Evolutionary conservation across 2,329 filamentous ascomycete genomes (phyloP), one percentile per base, ranked within the genome.

Genomic region (Ascomycota sp.): DNA sequence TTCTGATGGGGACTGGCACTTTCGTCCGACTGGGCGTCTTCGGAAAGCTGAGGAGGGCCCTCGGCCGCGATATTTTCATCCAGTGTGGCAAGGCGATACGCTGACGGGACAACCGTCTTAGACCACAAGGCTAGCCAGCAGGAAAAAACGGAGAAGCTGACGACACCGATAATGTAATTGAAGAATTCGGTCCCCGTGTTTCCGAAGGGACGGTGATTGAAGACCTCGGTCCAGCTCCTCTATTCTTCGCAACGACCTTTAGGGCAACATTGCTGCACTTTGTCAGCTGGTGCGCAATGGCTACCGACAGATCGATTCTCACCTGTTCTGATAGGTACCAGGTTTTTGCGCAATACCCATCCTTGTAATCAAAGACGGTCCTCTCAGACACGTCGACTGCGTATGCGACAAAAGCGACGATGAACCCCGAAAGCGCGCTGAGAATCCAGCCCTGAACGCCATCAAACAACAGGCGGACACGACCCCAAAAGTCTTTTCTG

Each of bases 361-460:
- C 71, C 53, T 98, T 98, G 59, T 73, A 73, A 50, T 93, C 86
- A 52, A 91, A 98, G 6, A 92, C 64, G 2, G 74, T 71, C 2
- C 73, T 70, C 55, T 98, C 89, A 3, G 79, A 76, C 25, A 93
- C 68, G 52, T 93, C 81, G 41, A 95, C 81, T 31, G 76, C 66
- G 52, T 93, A 98, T 12, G 89, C 89, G 36, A 92, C 62, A 7
- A 76, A 61, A 8, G 89, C 89, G 0, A 89, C 82, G 26, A 92
- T 57, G 42, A 82, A 73, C 25, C 89, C 89, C 36, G 92, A 89
- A 16, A 95, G 58, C 6, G 83, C 86, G 35, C 89, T 89, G 31
- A 95, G 60, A 36, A 95, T 72, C 89, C 89, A 98, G 31, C 86
- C 89, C 54, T 95, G 84, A 4, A 77, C 74, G 33, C 80, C 78